Base-by-base conservation (phyloP, 2,329 filamentous ascomycete genomes). In the Colletotrichum zoysiae region DNA sequence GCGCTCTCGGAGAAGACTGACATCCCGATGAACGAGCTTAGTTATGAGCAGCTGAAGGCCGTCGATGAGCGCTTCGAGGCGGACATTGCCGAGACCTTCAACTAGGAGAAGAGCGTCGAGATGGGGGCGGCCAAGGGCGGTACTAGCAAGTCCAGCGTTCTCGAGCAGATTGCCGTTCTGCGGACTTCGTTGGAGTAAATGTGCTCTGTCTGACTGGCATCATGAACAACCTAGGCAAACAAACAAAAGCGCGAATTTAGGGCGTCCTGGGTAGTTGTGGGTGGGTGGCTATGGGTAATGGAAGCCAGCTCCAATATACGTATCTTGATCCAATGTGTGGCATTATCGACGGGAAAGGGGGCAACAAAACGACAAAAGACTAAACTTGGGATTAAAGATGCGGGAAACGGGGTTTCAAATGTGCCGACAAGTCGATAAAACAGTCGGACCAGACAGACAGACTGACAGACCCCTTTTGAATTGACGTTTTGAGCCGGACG, bases 81-180 rank as follows among this genome's bases (percentile, higher is more conserved):
- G 70, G 93, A 96, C 79, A 89, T 97, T 51, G 81, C 88, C 58
- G 84, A 89, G 59, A 89, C 89, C 35, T 93, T 97, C 78, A 88
- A 97, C 82, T 97, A 96, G 78, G 91, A 97, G 82, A 89, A 89
- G 74, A 93, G 91, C 72, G 93, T 97, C 8, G 94, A 97, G 86
- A 87, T 92, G 84, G 90, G 92, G 78, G 88, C 90, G 53, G 91
- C 93, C 3, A 90, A 90, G 75, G 95, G 94, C 33, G 93, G 94
- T 38, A 96, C 93, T 33, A 95, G 93, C 84, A 90, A 88, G 82
- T 87, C 87, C 16, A 87, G 88, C 33, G 91, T 93, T 8, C 77
- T 88, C 74, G 86, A 91, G 82, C 90, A 93, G 83, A 87, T 93
- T 74, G 82, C 87, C 77, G 86, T 84, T 8, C 60, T 69, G 3